A percentile compares a stretch with the other conserved stretches of the same genome.
phyloP scores from a whole-genome alignment of 208 protist genomes.

The Angomonas ambiguus region DNA sequence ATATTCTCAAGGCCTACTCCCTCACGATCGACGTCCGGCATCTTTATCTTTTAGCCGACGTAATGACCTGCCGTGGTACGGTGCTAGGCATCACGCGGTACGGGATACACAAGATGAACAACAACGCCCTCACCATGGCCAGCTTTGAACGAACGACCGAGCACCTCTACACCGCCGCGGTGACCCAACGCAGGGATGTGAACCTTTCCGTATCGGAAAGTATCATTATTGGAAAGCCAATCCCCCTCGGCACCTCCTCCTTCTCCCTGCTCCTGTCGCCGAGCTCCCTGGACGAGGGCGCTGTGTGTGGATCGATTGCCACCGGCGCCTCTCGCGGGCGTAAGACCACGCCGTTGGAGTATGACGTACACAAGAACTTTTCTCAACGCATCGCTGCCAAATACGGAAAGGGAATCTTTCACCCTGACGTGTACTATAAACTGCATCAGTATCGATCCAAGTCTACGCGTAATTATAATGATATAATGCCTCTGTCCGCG shows the following conservation, averaged over 20 bases:
- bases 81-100: slow-evolving; percentile 99
- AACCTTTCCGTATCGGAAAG: slow-evolving; percentile 94
- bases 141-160: slow-evolving; percentile 99
- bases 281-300: slow-evolving; percentile 18
- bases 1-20: slow-evolving; percentile 95
- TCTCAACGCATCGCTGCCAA: background rate
- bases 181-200: slow-evolving; percentile 78
- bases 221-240: slow-evolving; percentile 98
- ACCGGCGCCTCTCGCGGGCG: slow-evolving; percentile 5
- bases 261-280: slow-evolving; percentile 86
- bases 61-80: slow-evolving; percentile 98
- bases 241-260: slow-evolving; percentile 94
- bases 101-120: slow-evolving; percentile 99
- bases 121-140: slow-evolving; percentile 98
- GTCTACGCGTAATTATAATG: background rate
- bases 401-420: background rate
- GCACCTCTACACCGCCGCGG: slow-evolving; percentile 98
- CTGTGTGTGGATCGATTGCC: background rate
- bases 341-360: background rate
- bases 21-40: slow-evolving; percentile 98
- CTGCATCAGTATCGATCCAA: background rate
- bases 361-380: slow-evolving; percentile 4
- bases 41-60: slow-evolving; percentile 97
- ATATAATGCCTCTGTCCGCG: slow-evolving; percentile 14
- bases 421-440: background rate